Evolutionary conservation across 2,329 filamentous ascomycete species (phyloP).

Genomic region (Talaromyces sp.): DNA sequence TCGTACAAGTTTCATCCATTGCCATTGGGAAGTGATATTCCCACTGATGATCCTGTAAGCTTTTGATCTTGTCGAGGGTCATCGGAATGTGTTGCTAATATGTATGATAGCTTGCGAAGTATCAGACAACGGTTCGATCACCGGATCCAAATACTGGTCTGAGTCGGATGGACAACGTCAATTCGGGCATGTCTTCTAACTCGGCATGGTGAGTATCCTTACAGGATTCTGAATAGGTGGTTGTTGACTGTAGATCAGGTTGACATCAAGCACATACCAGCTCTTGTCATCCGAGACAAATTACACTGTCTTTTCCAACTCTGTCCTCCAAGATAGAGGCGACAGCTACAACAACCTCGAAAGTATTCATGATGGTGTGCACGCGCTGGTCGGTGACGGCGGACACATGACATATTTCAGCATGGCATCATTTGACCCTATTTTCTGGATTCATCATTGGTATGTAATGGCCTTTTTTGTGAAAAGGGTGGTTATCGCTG

Average conservation of each 20-base stretch:
- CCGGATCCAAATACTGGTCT: constrained; percentile 20
- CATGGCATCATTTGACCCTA: constrained; percentile 73
- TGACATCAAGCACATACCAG: constrained; percentile 27
- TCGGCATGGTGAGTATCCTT: constrained; percentile 22
- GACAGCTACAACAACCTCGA: constrained; percentile 36
- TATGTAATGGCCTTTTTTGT: constrained; percentile 22
- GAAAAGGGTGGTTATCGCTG: neutral
- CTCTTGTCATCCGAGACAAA: constrained; percentile 26
- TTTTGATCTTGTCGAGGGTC: no score
- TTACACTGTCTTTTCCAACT: constrained; percentile 28
- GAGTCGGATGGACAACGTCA: constrained; percentile 19
- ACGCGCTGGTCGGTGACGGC: constrained; percentile 53
- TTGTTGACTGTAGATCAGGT: constrained; percentile 9
- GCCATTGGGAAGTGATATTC: constrained; percentile 17
- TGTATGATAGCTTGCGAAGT: constrained; percentile 18
- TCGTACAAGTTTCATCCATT: constrained; percentile 37
- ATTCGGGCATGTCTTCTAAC: constrained; percentile 20
- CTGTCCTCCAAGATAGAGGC: constrained; percentile 18
- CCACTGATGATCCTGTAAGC: constrained; percentile 16
- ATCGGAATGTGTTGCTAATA: neutral
- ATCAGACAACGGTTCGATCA: constrained; percentile 20
- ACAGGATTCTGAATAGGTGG: neutral
- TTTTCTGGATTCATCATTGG: constrained; percentile 73
- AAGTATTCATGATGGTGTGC: constrained; percentile 47
- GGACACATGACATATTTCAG: constrained; percentile 69